These are phyloP conservation scores for Metschnikowia drakensbergensis DNA, from an alignment of 805 yeast species.

Conservation along the genomic window DNA sequence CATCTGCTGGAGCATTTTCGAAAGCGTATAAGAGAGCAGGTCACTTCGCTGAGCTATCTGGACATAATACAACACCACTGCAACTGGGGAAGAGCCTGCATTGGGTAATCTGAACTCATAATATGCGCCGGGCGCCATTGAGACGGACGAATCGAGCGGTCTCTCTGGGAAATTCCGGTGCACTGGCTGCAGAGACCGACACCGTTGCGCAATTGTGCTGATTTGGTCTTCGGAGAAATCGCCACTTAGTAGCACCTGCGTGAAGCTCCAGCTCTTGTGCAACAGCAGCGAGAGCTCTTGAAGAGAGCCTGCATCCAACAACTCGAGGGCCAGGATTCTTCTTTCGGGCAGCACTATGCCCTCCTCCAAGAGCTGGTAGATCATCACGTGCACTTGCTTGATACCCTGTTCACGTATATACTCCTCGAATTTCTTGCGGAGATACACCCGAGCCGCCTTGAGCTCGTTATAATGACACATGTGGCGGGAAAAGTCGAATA, in stretches of 20 bases:
- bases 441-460: slow-evolving; percentile 41
- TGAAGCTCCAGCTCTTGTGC: slow-evolving; percentile 24
- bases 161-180: neutral
- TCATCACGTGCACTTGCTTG: slow-evolving; percentile 46
- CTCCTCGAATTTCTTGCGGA: slow-evolving; percentile 46
- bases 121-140: neutral
- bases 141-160: neutral
- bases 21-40: slow-evolving; percentile 31
- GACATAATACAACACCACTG: slow-evolving; percentile 47
- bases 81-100: neutral
- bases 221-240: slow-evolving; percentile 27
- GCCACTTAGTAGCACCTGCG: slow-evolving; percentile 52
- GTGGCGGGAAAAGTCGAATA: slow-evolving; percentile 20
- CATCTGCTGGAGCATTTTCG: slow-evolving; percentile 46
- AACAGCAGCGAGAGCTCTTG: slow-evolving; percentile 26
- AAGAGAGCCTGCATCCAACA: slow-evolving; percentile 37
- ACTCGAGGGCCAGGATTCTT: slow-evolving; percentile 54
- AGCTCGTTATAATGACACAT: slow-evolving; percentile 32
- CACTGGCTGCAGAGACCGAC: neutral
- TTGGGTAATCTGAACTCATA: neutral
- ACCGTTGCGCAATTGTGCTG: slow-evolving; percentile 13
- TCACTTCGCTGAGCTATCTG: slow-evolving; percentile 53
- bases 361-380: slow-evolving; percentile 53
- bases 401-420: slow-evolving; percentile 44
- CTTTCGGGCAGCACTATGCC: slow-evolving; percentile 52